Conservation (phyloP, 2,329 filamentous ascomycete genomes). For the Pseudogymnoascus sp. region DNA sequence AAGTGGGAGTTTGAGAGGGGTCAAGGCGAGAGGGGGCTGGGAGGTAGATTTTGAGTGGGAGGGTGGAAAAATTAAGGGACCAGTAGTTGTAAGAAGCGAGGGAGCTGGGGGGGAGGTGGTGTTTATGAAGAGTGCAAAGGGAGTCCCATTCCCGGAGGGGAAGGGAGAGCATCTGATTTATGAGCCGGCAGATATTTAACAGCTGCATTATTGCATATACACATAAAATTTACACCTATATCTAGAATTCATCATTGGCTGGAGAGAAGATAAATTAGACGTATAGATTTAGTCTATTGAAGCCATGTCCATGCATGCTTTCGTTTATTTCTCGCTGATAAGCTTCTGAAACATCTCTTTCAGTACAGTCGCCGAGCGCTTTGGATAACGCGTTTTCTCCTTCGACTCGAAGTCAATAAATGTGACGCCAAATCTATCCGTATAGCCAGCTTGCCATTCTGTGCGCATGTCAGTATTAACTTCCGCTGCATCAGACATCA, state of each 20-base stretch:
- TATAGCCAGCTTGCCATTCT: conserved; percentile 64
- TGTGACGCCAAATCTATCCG: conserved; percentile 76
- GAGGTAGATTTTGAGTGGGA: conserved; percentile 33
- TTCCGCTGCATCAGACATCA: conserved; percentile 32
- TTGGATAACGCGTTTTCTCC: conserved; percentile 66
- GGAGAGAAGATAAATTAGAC: neutral
- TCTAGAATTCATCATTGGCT: neutral
- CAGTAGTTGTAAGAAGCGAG: conserved; percentile 13
- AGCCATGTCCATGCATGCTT: no score
- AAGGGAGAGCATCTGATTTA: neutral
- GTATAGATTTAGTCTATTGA: neutral
- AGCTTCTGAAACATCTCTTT: conserved; percentile 63
- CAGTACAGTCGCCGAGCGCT: conserved; percentile 72
- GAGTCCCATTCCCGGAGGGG: neutral
- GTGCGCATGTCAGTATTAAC: conserved; percentile 68
- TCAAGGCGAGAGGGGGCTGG: conserved; percentile 31
- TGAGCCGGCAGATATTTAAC: neutral
- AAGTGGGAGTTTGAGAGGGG: conserved; percentile 29
- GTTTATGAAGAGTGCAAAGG: conserved; percentile 10
- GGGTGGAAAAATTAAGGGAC: conserved; percentile 21
- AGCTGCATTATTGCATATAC: neutral
- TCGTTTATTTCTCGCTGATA: conserved; percentile 52
- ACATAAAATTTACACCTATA: no score
- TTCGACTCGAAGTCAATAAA: conserved; percentile 75
- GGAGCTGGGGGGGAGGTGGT: neutral